phyloP scores from a whole-genome alignment of 2,329 filamentous ascomycete genomes.

The Intubia oerlemansii region DNA sequence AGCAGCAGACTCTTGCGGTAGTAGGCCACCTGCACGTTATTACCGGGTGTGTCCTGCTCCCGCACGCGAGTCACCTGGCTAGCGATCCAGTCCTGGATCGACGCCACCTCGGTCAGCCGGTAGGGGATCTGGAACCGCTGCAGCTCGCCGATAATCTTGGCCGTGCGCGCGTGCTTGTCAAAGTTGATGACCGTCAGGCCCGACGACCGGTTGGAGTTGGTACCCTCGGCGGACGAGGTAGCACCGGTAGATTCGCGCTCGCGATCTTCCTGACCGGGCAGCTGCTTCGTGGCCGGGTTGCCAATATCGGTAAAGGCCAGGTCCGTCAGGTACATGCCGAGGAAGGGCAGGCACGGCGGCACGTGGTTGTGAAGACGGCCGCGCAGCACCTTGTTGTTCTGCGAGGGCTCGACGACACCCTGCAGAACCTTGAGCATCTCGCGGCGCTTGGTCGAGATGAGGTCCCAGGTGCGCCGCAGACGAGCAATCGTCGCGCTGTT shows the following conservation, averaged over 20 bases:
- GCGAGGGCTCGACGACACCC: constrained; percentile 67
- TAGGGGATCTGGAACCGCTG: constrained; percentile 95
- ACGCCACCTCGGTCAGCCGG: constrained; percentile 57
- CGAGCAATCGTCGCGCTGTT: constrained; percentile 83
- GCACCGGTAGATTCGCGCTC: too few relatives aligned
- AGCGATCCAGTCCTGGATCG: constrained; percentile 86
- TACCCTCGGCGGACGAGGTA: too few relatives aligned
- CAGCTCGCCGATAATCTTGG: constrained; percentile 85
- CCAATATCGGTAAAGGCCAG: constrained; percentile 89
- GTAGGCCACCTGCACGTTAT: constrained; percentile 36
- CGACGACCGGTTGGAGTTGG: constrained; percentile 28
- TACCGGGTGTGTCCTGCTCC: constrained; percentile 24
- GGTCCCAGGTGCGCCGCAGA: constrained; percentile 79
- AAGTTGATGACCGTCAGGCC: constrained; percentile 81
- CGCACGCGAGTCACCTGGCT: constrained; percentile 61
- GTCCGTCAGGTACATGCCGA: constrained; percentile 91
- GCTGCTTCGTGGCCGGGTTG: constrained; percentile 65
- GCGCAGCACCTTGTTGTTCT: constrained; percentile 78
- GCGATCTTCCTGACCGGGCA: constrained; percentile 27
- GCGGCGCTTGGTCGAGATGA: constrained; percentile 66
- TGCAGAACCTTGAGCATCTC: constrained; percentile 59
- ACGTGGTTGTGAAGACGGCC: constrained; percentile 67
- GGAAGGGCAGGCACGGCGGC: constrained; percentile 81
- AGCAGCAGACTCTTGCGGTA: constrained; percentile 72
- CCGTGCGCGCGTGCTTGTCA: constrained; percentile 86